These are phyloP conservation scores for Tetrapisispora fleetii DNA, from an alignment of 805 yeast species.

Conservation along the genomic window DNA sequence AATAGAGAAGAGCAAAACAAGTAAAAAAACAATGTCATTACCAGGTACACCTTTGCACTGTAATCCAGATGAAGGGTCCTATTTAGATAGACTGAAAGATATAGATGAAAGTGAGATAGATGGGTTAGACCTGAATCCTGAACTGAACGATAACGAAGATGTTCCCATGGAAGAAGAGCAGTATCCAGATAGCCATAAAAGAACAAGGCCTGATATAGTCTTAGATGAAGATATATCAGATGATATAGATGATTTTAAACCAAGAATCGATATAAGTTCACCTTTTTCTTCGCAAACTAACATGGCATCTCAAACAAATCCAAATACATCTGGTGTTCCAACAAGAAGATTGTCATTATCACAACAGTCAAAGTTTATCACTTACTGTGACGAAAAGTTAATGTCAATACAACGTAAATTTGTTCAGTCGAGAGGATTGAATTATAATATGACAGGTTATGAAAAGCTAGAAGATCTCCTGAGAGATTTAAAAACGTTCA, in stretches of 20 bases:
- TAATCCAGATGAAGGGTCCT: conserved; percentile 19
- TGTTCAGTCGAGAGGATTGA: conserved; percentile 34
- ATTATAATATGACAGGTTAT: conserved; percentile 24
- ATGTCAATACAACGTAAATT: conserved; percentile 47
- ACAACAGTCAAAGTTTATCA: conserved; percentile 49
- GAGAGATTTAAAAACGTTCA: conserved; percentile 37
- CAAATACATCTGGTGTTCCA: background rate
- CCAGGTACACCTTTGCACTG: conserved; percentile 27
- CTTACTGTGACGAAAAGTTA: conserved; percentile 45
- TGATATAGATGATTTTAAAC: conserved; percentile 24
- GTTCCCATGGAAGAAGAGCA: conserved; percentile 1
- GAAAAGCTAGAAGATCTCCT: conserved; percentile 29
- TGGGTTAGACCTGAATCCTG: conserved; percentile 22
- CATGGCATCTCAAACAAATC: conserved; percentile 3
- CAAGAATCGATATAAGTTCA: conserved; percentile 21
- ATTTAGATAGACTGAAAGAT: conserved; percentile 17
- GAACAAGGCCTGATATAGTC: background rate
- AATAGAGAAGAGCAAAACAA: background rate
- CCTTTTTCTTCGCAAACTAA: conserved; percentile 23
- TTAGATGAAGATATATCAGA: conserved; percentile 14
- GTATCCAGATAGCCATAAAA: background rate
- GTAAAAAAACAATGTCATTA: conserved; percentile 10
- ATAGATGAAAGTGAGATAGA: conserved; percentile 21
- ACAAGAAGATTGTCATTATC: conserved; percentile 30
- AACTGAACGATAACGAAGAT: conserved; percentile 6